Evolutionary conservation across 495 filamentous ascomycete species (phyloP).

Genomic region (Penicillium pulvis): DNA sequence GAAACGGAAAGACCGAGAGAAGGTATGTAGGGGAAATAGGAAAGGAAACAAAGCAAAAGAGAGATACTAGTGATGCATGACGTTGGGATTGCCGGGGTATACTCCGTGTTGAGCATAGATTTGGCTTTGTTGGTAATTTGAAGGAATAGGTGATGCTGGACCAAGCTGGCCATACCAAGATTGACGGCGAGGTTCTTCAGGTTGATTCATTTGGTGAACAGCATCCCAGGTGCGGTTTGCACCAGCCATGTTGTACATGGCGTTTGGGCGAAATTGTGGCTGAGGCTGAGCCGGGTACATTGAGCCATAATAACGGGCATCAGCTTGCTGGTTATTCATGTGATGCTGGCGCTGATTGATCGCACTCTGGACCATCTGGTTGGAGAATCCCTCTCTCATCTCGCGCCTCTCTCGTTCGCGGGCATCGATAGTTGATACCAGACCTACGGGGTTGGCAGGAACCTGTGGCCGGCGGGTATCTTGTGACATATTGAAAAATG

Average conservation of each 20-base stretch:
- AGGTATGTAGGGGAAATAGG: not conserved
- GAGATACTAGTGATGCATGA: slow-evolving; percentile 21
- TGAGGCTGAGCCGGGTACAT: slow-evolving; percentile 24
- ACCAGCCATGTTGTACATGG: slow-evolving; percentile 43
- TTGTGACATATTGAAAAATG: slow-evolving; percentile 71
- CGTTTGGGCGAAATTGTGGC: slow-evolving; percentile 7
- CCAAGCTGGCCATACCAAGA: slow-evolving; percentile 44
- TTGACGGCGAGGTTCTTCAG: slow-evolving; percentile 41
- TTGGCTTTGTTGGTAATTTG: slow-evolving; percentile 33
- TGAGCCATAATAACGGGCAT: slow-evolving; percentile 26
- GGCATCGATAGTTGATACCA: slow-evolving; percentile 75
- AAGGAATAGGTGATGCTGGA: slow-evolving; percentile 22
- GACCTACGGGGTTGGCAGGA: slow-evolving; percentile 55
- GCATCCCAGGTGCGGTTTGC: slow-evolving; percentile 50
- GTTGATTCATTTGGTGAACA: slow-evolving; percentile 37
- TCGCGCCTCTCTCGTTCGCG: slow-evolving; percentile 73
- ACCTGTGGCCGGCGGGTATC: slow-evolving; percentile 48
- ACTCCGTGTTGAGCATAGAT: slow-evolving; percentile 28
- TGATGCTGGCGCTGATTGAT: slow-evolving; percentile 73
- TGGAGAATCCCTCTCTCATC: slow-evolving; percentile 70
- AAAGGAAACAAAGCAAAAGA: slow-evolving; percentile 7
- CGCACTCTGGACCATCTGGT: slow-evolving; percentile 76
- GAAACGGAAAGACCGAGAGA: not conserved
- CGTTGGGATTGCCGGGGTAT: slow-evolving; percentile 30
- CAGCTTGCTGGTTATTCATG: slow-evolving; percentile 44